Base-by-base conservation (phyloP, 192 early-diverging fungal species). In the Coemansia sp. region DNA sequence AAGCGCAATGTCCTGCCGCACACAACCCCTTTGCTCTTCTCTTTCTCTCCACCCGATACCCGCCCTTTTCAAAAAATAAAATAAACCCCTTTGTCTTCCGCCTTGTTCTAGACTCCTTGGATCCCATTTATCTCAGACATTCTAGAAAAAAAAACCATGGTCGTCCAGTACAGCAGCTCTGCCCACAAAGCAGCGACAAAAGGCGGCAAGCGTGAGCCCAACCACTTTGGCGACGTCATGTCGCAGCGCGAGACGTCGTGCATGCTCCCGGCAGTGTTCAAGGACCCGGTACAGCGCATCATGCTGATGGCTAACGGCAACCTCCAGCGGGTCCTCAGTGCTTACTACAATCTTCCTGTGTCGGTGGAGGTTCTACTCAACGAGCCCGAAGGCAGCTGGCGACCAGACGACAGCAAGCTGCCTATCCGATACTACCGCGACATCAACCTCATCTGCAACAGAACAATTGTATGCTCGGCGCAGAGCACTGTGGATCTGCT, bases 231-330 rank as follows among this genome's bases (percentile, higher is more conserved):
- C 68, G 80, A 82, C 53, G 75, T 76, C 42, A 82, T 76, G 75
- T 73, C 75, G 23, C 75, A 69, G 67, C 76, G 76, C 66, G 82
- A 79, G 62, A 79, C 82, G 14, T 71, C 70, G 40, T 83, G 82
- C 65, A 73, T 83, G 69, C 69, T 83, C 32, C 76, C 76, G 6
- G 70, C 62, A 0, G 65, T 76, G 11, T 75, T 79, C 70, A 79
- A 70, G 53, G 65, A 69, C 42, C 76, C 76, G 0, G 69, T 79
- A 25, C 76, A 83, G 67, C 82, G 82, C 65, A 75, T 83, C 66
- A 75, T 83, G 71, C 76, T 83, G 11, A 79, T 71, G 70, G 73
- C 76, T 41, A 83, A 79, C 65, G 82, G 82, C 63, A 79, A 79
- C 49, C 73, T 83, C 46, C 82, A 83, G 71, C 69, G 82, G 13